Base-by-base conservation (phyloP, 2,329 filamentous ascomycete species). In the Pseudocercospora vitis region DNA sequence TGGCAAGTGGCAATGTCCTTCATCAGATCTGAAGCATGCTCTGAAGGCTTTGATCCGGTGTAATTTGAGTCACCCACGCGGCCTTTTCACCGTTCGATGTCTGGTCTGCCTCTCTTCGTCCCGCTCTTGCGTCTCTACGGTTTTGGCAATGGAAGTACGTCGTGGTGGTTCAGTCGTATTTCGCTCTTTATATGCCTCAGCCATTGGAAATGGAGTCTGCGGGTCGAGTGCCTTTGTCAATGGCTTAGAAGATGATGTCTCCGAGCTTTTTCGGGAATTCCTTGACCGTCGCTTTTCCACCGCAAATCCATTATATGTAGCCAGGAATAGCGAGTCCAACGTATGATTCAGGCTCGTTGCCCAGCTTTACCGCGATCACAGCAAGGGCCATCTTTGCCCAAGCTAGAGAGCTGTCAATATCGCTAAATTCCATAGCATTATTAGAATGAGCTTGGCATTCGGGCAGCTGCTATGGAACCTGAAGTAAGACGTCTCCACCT, bases 301-400 rank as follows among this genome's bases (percentile, higher is more conserved):
- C 11, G 44, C 42, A 9, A n/a, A 28, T 37, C n/a, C 31, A 51
- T 12, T 44, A 33, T 14, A 52, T 24, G 24, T 55, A 55, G 7
- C 44, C 50, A 7, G 49, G 37, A 6, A 46, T 29, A 11, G 37
- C 46, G 40, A 46, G 47, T 2, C 32, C 24, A 2, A 16, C 19
- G 18, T 48, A 55, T 24, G 42, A 53, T 24, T 56, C 50, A 4
- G 53, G 53, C 28, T 56, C 53, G 28, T 56, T 56, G 12, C 53
- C 53, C 12, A 53, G 48, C 29, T 56, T 35, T 7, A 56, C 21
- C n/a, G 50, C 53, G n/a, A 56, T 53, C 7, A 40, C 26, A n/a
- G 24, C 31, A 6, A 56, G 29, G 3, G 29, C 53, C 8, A 37
- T n/a, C 18, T 33, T 19, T 2, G 53, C 47, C 50, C 45, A 56